These are phyloP conservation scores for Monosporascus sp. DNA, from an alignment of 2,329 filamentous ascomycete species.

Conservation along the genomic window DNA sequence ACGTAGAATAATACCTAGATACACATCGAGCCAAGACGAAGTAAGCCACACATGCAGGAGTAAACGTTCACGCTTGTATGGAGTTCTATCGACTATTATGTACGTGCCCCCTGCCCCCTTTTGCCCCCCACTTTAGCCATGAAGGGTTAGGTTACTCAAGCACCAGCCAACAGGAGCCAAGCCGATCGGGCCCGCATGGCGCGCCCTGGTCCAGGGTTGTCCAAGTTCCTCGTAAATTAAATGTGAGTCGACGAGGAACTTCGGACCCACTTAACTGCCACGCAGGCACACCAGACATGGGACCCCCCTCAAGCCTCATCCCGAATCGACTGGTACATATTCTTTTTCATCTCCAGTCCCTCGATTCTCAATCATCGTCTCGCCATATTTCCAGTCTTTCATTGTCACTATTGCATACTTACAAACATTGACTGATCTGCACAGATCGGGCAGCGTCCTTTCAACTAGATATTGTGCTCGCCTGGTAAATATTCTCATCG, in stretches of 20 bases:
- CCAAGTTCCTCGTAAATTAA: slow-evolving; percentile 1
- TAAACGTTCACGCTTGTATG: neutral
- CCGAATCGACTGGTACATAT: neutral
- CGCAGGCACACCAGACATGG: neutral
- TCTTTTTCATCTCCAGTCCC: neutral
- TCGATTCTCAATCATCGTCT: neutral
- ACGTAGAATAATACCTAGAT: slow-evolving; percentile 16
- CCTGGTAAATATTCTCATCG: slow-evolving; percentile 8
- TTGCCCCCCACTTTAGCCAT: too few relatives aligned
- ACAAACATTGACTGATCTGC: slow-evolving; percentile 8
- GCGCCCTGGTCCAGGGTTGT: neutral
- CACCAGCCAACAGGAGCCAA: neutral
- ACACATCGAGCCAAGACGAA: slow-evolving; percentile 16
- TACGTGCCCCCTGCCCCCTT: too few relatives aligned
- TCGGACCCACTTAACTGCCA: neutral
- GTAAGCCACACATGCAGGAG: slow-evolving; percentile 5
- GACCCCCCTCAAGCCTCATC: neutral
- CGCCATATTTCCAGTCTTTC: slow-evolving; percentile 9
- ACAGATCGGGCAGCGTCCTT: slow-evolving; percentile 14
- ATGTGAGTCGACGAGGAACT: neutral
- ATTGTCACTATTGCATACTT: slow-evolving; percentile 4
- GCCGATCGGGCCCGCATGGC: neutral
- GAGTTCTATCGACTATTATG: neutral
- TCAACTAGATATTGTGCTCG: slow-evolving; percentile 14
- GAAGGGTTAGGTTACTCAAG: too few relatives aligned